Base-by-base conservation (phyloP, 148 eudicot species). In the Dianthus caryophyllus region DNA sequence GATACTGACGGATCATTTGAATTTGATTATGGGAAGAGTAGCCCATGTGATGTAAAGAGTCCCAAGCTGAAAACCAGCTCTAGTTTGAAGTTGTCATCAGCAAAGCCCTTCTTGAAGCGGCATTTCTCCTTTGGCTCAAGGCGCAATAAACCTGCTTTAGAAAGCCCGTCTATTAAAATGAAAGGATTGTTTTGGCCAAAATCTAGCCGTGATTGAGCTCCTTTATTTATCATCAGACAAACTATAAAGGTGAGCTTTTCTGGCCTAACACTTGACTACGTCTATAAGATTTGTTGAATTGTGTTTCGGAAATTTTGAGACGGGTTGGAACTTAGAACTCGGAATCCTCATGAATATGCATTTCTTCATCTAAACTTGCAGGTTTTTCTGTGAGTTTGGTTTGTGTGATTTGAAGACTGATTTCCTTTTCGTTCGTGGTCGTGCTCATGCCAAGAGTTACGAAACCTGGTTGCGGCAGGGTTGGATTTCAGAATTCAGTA, bases 71-170 rank as follows among this genome's bases (percentile, higher is more conserved):
- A 78, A 49, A 74, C 88, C 49, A 79, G 87, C 80, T 77, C 94
- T 44, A 89, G 91, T 83, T 72, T 78, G 80, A 90, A 77, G 78
- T 76, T 76, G 66, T 76, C 87, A 5, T 55, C 61, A 5, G 88
- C 83, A 60, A 94, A 79, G 83, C 96, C 90, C 26, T 94, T 90
- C 68, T 65, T 90, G 64, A 84, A 56, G 73, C 83, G 92, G 21
- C 96, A 88, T 78, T 94, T 94, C 64, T 90, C 97, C 9, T 88
- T 90, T 70, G 90, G 96, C 4, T 82, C 85, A 26, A 94, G 83
- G 69, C 66, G 81, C 25, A 74, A 25, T 62, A 84, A 78, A 71
- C 68, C 80, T 36, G 61, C 57, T 58, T 81, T 80, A 0, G 89
- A 81, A 67, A 71, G 73, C 73, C 78, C 80, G 39, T 71, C 86